Evolutionary conservation across 805 yeast genomes (phyloP).

Genomic region (Kodamaea kakaduensis): DNA sequence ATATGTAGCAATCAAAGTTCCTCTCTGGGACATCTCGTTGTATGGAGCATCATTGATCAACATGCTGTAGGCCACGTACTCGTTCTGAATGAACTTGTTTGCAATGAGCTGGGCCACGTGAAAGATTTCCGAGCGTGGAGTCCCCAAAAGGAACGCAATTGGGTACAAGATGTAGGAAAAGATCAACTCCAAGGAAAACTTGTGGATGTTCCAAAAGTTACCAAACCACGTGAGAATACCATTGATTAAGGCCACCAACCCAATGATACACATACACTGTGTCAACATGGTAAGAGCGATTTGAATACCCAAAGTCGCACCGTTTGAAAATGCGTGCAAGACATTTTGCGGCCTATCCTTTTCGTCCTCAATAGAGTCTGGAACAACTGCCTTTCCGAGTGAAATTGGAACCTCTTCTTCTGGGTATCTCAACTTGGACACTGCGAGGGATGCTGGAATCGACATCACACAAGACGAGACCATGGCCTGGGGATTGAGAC

Average conservation of each 20-base stretch:
- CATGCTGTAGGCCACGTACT: conserved; percentile 51
- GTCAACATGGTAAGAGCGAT: conserved; percentile 56
- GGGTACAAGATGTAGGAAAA: conserved; percentile 58
- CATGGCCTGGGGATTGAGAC: conserved; percentile 58
- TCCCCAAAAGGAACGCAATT: conserved; percentile 55
- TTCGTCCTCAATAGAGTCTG: conserved; percentile 32
- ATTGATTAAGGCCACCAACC: conserved; percentile 52
- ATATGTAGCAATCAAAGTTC: conserved; percentile 54
- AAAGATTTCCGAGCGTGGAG: conserved; percentile 49
- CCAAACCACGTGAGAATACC: conserved; percentile 60
- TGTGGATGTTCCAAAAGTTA: conserved; percentile 54
- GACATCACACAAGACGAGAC: conserved; percentile 69
- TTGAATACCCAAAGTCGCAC: conserved; percentile 54
- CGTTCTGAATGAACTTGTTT: conserved; percentile 57
- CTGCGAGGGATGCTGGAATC: conserved; percentile 60
- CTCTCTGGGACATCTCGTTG: conserved; percentile 46
- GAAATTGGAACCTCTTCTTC: conserved; percentile 55
- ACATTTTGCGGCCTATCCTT: conserved; percentile 42
- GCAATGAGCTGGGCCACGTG: conserved; percentile 51
- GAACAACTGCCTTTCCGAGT: conserved; percentile 45
- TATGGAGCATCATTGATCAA: conserved; percentile 41
- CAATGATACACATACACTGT: conserved; percentile 59
- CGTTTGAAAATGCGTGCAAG: conserved; percentile 54
- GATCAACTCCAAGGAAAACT: conserved; percentile 52
- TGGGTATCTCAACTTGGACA: conserved; percentile 56